Evolutionary conservation across 2,329 filamentous ascomycete species (phyloP), one percentile per base, ranked within the genome.

Genomic region (Plectosphaerella cucumerina): DNA sequence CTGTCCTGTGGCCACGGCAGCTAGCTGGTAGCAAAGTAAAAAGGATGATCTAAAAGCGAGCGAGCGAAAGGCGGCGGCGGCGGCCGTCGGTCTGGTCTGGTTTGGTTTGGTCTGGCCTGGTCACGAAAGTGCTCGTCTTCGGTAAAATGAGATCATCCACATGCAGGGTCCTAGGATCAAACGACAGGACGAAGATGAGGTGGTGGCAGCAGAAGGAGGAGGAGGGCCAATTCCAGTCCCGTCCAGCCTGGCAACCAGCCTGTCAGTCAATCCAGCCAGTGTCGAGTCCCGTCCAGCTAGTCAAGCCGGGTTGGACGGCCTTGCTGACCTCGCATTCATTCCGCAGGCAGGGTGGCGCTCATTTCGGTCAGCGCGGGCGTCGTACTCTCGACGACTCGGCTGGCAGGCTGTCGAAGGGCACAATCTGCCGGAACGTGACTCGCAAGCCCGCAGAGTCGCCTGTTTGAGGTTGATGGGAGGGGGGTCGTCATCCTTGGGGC

Each of bases 391-490:
- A 23, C 33, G 43, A 45, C 43, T 31, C n/a, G 43, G 26, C 43
- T 45, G 18, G 39, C 39, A 42, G 39, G 39, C 18, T 20, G 39
- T 18, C 12, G 26, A 42, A n/a, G 18, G 39, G 39, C n/a, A 48
- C 44, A 55, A 55, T 58, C 56, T 53, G 49, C 57, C 58, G 56
- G 52, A 53, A 53, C 47, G 49, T 47, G 54, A 53, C 53, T 55
- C 50, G 53, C 50, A 55, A 47, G 48, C 52, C 47, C 31, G 46
- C 37, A 31, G 39, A 41, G 33, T 56, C 51, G 56, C 58, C 57
- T 60, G 76, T 81, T 78, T 80, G 77, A 78, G 70, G 69, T 75
- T 75, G 66, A 77, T 75, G 70, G 70, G 68, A 73, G 64, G 68
- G 66, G n/a, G 60, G 26, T 11, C 39, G 18, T 18, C 68, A 70